These are phyloP conservation scores for Chlorella sp. DNA, from an alignment of 139 green algal genomes.

Conservation along the genomic window DNA sequence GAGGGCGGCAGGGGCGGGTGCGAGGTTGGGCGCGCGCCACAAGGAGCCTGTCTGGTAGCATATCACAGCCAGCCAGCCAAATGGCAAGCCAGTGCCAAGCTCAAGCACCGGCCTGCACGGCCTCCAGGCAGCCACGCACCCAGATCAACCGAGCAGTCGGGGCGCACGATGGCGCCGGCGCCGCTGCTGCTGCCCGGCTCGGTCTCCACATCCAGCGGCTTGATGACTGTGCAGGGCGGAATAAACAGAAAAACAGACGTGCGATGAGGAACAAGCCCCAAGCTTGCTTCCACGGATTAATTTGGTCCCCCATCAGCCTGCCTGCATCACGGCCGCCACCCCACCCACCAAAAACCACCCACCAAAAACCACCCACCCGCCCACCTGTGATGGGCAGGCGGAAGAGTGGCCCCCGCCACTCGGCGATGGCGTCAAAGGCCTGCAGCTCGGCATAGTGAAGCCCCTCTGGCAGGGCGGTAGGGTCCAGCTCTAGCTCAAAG, in stretches of 20 bases:
- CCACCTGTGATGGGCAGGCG: constrained; percentile 73
- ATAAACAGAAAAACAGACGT: too few relatives aligned
- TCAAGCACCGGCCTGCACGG: not conserved
- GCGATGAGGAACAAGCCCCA: too few relatives aligned
- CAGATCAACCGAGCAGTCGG: constrained; percentile 18
- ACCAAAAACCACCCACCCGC: too few relatives aligned
- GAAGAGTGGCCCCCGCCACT: constrained; percentile 81
- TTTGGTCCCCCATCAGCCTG: too few relatives aligned
- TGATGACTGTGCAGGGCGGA: constrained; percentile 55
- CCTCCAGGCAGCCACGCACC: not conserved
- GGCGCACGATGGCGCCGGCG: not conserved
- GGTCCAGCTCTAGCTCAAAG: constrained; percentile 84
- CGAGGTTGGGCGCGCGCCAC: not conserved
- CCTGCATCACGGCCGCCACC: too few relatives aligned
- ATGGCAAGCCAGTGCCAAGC: not conserved
- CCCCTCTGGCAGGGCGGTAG: constrained; percentile 59
- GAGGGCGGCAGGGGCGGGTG: not conserved
- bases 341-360: too few relatives aligned
- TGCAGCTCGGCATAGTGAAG: constrained; percentile 87
- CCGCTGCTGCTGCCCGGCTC: constrained; percentile 16
- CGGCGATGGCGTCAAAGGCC: constrained; percentile 54
- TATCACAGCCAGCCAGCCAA: too few relatives aligned
- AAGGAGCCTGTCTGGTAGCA: too few relatives aligned
- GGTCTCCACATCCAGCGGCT: constrained; percentile 38
- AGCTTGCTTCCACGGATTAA: too few relatives aligned